Evolutionary conservation across 2,329 filamentous ascomycete species (phyloP), one percentile per base, ranked within the genome.

Genomic region (Phaeophleospora eucalypticola): DNA sequence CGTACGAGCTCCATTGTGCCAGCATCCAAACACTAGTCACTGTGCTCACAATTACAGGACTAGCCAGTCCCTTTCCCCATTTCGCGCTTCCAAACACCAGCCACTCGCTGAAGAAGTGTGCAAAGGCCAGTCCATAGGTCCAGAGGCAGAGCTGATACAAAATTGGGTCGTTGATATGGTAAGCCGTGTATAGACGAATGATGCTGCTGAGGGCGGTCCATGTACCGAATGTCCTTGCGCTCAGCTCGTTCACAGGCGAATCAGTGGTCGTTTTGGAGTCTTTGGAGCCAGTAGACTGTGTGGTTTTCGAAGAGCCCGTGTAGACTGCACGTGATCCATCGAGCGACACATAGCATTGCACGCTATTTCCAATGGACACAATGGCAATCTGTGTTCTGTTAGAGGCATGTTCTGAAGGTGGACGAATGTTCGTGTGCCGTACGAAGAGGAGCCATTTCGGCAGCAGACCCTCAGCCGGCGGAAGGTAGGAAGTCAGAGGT

Each of bases 311-410:
- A 3, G 17, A 71, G 68, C 82, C 82, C 58, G 84, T 81, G 75
- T 97, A 98, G 63, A 97, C 81, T 66, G 88, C 85, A n/a, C 84
- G 82, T 6, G 89, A 89, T 71, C 87, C 94, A 67, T 83, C 77
- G 3, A 90, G 77, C 15, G 89, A 94, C 29, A 74, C 62, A 71
- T 95, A 94, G 64, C 87, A 82, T 74, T 96, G 90, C 38, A 94
- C 66, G 29, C 83, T 86, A 75, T 98, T 98, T 61, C 81, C 84
- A 49, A 93, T 76, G 21, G 91, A 89, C 47, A 94, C 79, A 46
- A 89, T 64, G 46, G 89, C 89, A 64, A 95, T 79, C 91, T 96
- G 55, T 12, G 20, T 7, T 24, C 21, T 42, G 36, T 43, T 9
- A 43, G 51, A 27, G 42, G 35, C 36, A 20, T 45, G 19, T n/a